phyloP scores from a whole-genome alignment of 2,329 filamentous ascomycete genomes.

The Epichloe festucae region DNA sequence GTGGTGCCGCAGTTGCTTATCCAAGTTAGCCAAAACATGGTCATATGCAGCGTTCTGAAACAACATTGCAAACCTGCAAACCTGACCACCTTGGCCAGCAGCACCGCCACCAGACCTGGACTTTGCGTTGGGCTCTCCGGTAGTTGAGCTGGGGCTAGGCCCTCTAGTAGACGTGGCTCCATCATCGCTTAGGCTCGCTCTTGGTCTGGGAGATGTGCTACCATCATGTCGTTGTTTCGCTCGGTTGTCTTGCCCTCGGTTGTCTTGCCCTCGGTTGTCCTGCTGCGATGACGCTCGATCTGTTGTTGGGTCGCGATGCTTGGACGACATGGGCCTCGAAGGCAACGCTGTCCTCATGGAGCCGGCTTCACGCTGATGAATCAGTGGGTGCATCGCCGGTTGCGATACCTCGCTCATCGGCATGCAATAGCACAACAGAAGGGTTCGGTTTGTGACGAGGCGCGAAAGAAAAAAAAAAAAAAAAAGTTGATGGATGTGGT shows the following conservation, averaged over 20 bases:
- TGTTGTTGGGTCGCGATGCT: slow-evolving; percentile 13
- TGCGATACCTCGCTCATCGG: slow-evolving; percentile 21
- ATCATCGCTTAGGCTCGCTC: slow-evolving; percentile 14
- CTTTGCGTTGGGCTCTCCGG: slow-evolving; percentile 8
- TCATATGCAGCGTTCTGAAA: background rate
- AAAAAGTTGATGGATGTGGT: background rate
- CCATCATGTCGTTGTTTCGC: slow-evolving; percentile 10
- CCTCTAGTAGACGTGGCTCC: slow-evolving; percentile 13
- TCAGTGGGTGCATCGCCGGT: slow-evolving; percentile 12
- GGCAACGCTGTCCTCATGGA: slow-evolving; percentile 24
- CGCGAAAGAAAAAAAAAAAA: too few species aligned
- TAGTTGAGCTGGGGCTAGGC: slow-evolving; percentile 16
- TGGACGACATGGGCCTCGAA: slow-evolving; percentile 24
- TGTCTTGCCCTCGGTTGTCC: slow-evolving; percentile 11
- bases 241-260: background rate
- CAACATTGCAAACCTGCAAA: slow-evolving; percentile 50
- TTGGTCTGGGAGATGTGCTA: slow-evolving; percentile 15
- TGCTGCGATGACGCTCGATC: slow-evolving; percentile 12
- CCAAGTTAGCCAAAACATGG: slow-evolving; percentile 1
- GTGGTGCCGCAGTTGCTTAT: slow-evolving; percentile 93
- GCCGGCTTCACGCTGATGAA: slow-evolving; percentile 18
- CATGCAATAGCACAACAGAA: slow-evolving; percentile 3
- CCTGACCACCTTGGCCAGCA: slow-evolving; percentile 41
- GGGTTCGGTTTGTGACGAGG: background rate
- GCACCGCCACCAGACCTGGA: slow-evolving; percentile 4